Evolutionary conservation across 768 basidiomycete species (phyloP), one percentile per base, ranked within the genome.

Genomic region (Mycena chlorophos): DNA sequence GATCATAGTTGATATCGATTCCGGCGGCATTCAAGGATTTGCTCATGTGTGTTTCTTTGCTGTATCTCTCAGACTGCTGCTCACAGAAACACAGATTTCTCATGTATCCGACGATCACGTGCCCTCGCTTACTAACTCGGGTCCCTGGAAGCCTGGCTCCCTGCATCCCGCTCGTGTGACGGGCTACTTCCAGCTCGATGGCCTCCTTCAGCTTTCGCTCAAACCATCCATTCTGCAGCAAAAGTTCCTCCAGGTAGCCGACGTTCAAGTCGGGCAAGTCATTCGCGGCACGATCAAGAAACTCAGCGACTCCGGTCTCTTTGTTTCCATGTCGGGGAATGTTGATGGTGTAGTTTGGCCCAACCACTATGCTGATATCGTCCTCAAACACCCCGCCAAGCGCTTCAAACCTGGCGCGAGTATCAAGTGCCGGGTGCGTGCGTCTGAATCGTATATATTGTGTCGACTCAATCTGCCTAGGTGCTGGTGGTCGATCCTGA

Each of bases 341-440:
- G 86, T 98, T 28, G 93, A 97, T 65, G 97, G 91, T 26, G 88
- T 97, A 25, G 79, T 98, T 20, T 97, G 92, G 90, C 94, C 95
- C 0, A 83, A 86, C 57, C 97, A 98, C 68, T 97, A 91, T 68
- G 94, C 97, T 12, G 97, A 99, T 69, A 94, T 98, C 65, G 68
- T 75, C n/a, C 79, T 98, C 63, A 97, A 94, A 67, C 90, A 98
- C 68, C 96, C 96, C 10, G 85, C 92, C 39, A 91, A 87, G 72
- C 82, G 88, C 57, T 99, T 97, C 76, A 94, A 92, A 66, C 74
- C 80, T 20, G 95, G 94, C 23, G 78, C 80, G 3, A 81, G 68
- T 49, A 88, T 98, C 70, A 96, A 90, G 74, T 94, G 92, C 63
- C 77, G 92, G 55, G 94, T 94, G 71, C 5, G 87, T 73, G 1